Base-by-base conservation (phyloP, 2,329 filamentous ascomycete genomes). In the Hypomyces rosellus region DNA sequence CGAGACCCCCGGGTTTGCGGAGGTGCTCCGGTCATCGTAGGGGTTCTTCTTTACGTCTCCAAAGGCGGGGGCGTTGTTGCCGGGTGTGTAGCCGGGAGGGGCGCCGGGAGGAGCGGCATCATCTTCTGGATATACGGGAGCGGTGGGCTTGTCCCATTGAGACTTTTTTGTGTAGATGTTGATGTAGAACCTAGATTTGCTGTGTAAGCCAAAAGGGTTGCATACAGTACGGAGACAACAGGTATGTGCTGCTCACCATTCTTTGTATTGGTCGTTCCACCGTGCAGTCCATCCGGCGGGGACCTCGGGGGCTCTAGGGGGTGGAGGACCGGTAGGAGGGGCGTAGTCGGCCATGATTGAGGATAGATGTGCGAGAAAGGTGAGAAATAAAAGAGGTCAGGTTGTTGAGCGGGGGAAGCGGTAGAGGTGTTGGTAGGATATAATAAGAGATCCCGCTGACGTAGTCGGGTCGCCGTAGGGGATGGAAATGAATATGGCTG, bases 141-240 rank as follows among this genome's bases (percentile, higher is more conserved):
- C 77, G 36, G 83, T 88, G 15, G 90, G 90, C 59, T 82, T 85
- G 4, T 95, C 87, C 91, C 91, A 96, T 77, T 92, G 87, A 5
- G 91, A 95, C 64, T 86, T 78, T 63, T 93, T 93, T 57, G 90
- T 96, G 68, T 84, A 81, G 54, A 87, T 81, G 72, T 96, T 93
- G 54, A 96, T 87, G 72, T 88, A 96, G 79, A 93, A 96, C 85
- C 86, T 89, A 48, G 14, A 55, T 41, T 22, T 47, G 54, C 34
- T 9, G 14, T 45, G 51, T 64, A 53, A 58, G n/a, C n/a, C n/a
- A n/a, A n/a, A n/a, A n/a, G n/a, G n/a, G 49, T 45, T 50, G 38
- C 12, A 11, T 13, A 38, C 12, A 14, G 7, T n/a, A 34, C n/a
- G 14, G 12, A 16, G 45, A 41, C 4, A 7, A 20, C 18, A 30